Base-by-base conservation (phyloP, 1,284 basidiomycete species). In the Filobasidium uniguttulatum region DNA sequence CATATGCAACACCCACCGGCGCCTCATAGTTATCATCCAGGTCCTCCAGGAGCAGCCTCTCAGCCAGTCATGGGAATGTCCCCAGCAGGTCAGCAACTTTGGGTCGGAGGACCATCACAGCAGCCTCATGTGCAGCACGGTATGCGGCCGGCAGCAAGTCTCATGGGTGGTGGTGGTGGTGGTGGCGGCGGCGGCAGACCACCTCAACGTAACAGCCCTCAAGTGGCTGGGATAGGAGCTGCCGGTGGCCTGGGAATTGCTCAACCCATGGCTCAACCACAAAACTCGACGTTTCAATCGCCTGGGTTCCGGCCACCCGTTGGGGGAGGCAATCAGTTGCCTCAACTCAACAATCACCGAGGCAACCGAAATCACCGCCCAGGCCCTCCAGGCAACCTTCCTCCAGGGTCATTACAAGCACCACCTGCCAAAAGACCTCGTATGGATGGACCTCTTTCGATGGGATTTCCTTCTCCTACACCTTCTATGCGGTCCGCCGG, bases 401-500 rank as follows among this genome's bases (percentile, higher is more conserved):
- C 45, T 15, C 43, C 50, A 14, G 45, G 34, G 9, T 31, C 34
- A 15, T 19, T 23, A 47, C 31, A 29, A 29, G n/a, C 40, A n/a
- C 71, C 71, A 1, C 70, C 71, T 0, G 68, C 70, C 2, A 90
- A 91, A 66, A 74, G 86, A 46, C 85, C 81, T 55, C 77, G 85
- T 17, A 87, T 87, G 60, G 86, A 89, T 62, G 80, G 79, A 5
- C 81, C 83, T 0, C 77, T 57, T 20, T 53, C 22, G 66, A 63
- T n/a, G n/a, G n/a, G n/a, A n/a, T n/a, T 15, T 60, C 69, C 43
- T 60, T 65, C 53, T 50, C 44, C 43, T 29, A 22, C 46, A 8
- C 25, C 46, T 9, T 26, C 52, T 56, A 12, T 22, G 58, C 33
- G 60, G 57, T 31, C 53, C 55, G 19, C 40, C 56, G 41, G 19